A percentile compares a stretch with the other conserved stretches of the same genome.
Conservation (phyloP, 2,329 filamentous ascomycete species). For the Thermothelomyces thermophilus region DNA sequence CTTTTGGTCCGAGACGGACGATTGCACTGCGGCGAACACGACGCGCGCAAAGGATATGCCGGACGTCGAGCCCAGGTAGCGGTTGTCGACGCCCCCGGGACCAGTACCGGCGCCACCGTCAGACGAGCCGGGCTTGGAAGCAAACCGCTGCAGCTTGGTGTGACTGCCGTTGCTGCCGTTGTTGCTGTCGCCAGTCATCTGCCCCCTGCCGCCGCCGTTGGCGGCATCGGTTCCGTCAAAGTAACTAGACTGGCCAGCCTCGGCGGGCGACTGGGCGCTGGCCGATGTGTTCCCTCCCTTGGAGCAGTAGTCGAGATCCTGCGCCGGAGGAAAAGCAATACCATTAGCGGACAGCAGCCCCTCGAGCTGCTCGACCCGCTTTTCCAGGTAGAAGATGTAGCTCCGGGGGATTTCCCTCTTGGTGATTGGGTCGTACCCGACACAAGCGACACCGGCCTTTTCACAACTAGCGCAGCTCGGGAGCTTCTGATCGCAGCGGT, state of each 20-base stretch:
- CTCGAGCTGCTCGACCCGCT: conserved; percentile 77
- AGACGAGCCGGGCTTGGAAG: conserved; percentile 44
- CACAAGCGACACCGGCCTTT: conserved; percentile 85
- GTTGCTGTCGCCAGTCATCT: no score
- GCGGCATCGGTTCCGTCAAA: conserved; percentile 25
- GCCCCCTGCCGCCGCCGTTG: conserved; percentile 28
- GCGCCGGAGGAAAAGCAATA: conserved; percentile 65
- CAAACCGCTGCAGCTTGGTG: conserved; percentile 54
- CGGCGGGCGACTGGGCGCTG: conserved; percentile 30
- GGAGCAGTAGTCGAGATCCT: conserved; percentile 59
- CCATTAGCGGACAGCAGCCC: conserved; percentile 61
- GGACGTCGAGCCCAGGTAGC: conserved; percentile 76
- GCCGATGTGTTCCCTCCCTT: conserved; percentile 37
- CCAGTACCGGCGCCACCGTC: conserved; percentile 15
- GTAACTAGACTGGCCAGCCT: conserved; percentile 28
- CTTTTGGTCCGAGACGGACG: conserved; percentile 56
- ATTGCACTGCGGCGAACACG: conserved; percentile 87
- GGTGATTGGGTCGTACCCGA: conserved; percentile 93
- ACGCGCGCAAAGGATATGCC: conserved; percentile 92
- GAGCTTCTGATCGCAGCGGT: conserved; percentile 87
- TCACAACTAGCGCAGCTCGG: conserved; percentile 88
- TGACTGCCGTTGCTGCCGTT: conserved; percentile 49
- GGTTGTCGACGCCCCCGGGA: conserved; percentile 53
- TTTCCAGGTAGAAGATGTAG: conserved; percentile 94
- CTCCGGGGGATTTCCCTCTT: conserved; percentile 91